These are phyloP conservation scores for Fomitopsis pinicola DNA, from an alignment of 1,284 basidiomycete species.

Conservation along the genomic window DNA sequence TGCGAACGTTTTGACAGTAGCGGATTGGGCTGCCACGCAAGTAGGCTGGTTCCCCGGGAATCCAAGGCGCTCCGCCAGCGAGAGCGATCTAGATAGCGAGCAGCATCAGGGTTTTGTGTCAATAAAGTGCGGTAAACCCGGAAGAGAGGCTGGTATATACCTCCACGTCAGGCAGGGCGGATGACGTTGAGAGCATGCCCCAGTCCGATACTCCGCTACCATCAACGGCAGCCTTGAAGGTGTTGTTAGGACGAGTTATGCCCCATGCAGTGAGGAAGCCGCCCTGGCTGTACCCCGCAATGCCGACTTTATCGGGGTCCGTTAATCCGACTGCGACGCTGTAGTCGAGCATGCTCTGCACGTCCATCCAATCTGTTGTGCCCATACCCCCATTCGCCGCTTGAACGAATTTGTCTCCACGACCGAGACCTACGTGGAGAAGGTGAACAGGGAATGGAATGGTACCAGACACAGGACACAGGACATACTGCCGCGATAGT, in stretches of 20 bases:
- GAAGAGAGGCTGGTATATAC: not conserved
- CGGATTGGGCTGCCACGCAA: slow-evolving; percentile 5
- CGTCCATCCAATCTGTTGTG: slow-evolving; percentile 7
- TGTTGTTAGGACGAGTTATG: slow-evolving; percentile 5
- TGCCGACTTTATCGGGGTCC: slow-evolving; percentile 1
- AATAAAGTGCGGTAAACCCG: too few relatives aligned
- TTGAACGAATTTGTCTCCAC: slow-evolving; percentile 4
- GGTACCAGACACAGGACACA: not conserved
- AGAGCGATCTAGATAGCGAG: not conserved
- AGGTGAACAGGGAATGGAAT: not conserved
- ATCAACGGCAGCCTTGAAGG: slow-evolving; percentile 3
- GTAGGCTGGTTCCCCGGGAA: not conserved
- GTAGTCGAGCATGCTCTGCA: slow-evolving; percentile 6
- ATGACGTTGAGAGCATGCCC: slow-evolving; percentile 5
- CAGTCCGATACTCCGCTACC: slow-evolving; percentile 7
- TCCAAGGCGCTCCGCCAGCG: slow-evolving; percentile 5
- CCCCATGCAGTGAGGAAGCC: slow-evolving; percentile 10
- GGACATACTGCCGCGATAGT: slow-evolving; percentile 9
- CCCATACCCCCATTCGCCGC: slow-evolving; percentile 8
- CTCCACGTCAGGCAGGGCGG: slow-evolving; percentile 6
- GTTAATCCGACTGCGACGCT: not conserved
- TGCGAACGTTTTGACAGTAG: slow-evolving; percentile 2
- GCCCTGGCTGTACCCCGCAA: slow-evolving; percentile 8
- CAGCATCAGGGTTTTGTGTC: not conserved
- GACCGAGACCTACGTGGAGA: not conserved